Conservation (phyloP, 345 rosid genomes). For the Cochlearia excelsa region DNA sequence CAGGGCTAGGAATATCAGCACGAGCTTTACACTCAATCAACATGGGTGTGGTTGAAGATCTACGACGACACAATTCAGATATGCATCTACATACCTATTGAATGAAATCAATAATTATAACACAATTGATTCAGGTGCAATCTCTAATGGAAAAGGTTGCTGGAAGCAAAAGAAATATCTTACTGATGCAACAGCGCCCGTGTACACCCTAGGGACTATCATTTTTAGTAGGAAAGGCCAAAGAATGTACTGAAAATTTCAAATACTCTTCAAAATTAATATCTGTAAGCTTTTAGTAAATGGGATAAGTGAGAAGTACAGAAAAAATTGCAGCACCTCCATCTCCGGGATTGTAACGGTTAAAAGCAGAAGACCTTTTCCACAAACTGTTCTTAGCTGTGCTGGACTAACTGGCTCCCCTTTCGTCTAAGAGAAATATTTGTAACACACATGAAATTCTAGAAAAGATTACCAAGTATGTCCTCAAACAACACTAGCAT, state of each 20-base stretch:
- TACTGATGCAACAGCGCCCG: conserved; percentile 82
- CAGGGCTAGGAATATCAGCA: conserved; percentile 79
- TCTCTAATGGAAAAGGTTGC: background rate
- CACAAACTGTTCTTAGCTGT: conserved; percentile 76
- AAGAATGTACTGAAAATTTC: conserved; percentile 70
- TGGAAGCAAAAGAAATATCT: conserved; percentile 28
- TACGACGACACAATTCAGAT: conserved; percentile 72
- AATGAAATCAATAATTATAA: conserved; percentile 20
- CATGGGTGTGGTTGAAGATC: conserved; percentile 57
- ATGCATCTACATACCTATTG: conserved; percentile 95
- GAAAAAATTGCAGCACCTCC: conserved; percentile 55
- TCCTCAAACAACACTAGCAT: conserved; percentile 19
- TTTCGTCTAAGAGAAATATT: conserved; percentile 49
- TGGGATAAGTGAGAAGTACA: conserved; percentile 13
- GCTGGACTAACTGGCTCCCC: conserved; percentile 49
- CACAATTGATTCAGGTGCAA: conserved; percentile 6
- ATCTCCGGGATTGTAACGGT: conserved; percentile 95
- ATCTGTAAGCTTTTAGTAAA: background rate
- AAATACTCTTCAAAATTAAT: conserved; percentile 17
- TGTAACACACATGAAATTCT: background rate
- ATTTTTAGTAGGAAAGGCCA: conserved; percentile 94
- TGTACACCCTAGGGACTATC: conserved; percentile 69
- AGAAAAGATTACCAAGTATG: conserved; percentile 2
- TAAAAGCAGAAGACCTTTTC: conserved; percentile 91
- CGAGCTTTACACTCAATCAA: conserved; percentile 78